Evolutionary conservation across 345 rosid species (phyloP), one percentile per base, ranked within the genome.

Genomic region (Corchorus olitorius): DNA sequence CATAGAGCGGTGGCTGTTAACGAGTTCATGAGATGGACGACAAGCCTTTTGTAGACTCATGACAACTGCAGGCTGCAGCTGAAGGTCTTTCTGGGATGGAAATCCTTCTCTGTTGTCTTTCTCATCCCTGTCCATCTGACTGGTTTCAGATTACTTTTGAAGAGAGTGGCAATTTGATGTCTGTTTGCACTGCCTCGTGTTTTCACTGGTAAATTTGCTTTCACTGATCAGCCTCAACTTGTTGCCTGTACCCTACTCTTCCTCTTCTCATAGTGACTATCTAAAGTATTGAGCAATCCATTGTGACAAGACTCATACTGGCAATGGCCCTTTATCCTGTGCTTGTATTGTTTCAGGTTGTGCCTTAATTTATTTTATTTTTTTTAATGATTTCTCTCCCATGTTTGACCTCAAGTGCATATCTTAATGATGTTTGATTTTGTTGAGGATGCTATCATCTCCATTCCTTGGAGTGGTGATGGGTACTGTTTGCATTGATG

Each of bases 291-390:
- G 85, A 88, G 82, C 91, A 83, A 74, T 88, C 88, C 17, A 78
- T 82, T 69, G 81, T 85, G 55, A 89, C 88, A 16, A 65, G 83
- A 56, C 88, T 84, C 76, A 90, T 86, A 0, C 83, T 86, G 69
- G 89, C 90, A 61, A 84, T 88, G 90, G 84, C 84, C 83, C 82
- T 89, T 11, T 88, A 85, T 73, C 86, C 84, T 4, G 71, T 83
- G 66, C 87, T 89, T 16, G 89, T 86, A 64, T 79, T n/a, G 89
- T 86, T 67, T 79, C 87, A 64, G 75, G 88, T 2, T 86, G 88
- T 65, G 87, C 89, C 65, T 87, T 89, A 10, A 19, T 83, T 8
- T 89, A 27, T 91, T 88, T 87, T 85, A 78, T 58, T 84, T 88
- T 52, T 89, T 85, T 62, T 76, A 85, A 0, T 46, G 89, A 91